Evolutionary conservation across 768 basidiomycete genomes (phyloP).

Genomic region (Chalciporus pseudorubinellus): DNA sequence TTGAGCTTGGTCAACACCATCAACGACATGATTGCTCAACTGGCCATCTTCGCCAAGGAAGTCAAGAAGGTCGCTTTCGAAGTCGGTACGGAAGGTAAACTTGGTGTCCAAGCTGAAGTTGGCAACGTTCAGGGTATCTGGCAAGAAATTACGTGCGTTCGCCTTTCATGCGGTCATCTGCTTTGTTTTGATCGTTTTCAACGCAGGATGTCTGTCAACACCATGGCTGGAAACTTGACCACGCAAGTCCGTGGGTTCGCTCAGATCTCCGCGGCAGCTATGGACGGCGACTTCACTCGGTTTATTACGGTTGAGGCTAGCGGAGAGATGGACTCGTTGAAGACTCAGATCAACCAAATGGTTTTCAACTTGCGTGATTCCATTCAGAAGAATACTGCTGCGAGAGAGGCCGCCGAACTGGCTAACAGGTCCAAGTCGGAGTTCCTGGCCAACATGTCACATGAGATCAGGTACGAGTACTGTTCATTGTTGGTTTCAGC

Average conservation of each 20-base stretch:
- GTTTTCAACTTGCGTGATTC: conserved; percentile 94
- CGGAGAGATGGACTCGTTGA: conserved; percentile 99
- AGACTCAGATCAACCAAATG: conserved; percentile 99
- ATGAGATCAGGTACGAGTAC: conserved; percentile 75
- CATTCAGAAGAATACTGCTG: conserved; percentile 98
- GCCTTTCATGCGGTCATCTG: neutral
- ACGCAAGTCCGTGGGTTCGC: conserved; percentile 99
- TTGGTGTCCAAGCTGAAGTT: conserved; percentile 96
- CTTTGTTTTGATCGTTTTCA: neutral
- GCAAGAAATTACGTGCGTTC: conserved; percentile 93
- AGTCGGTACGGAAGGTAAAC: conserved; percentile 97
- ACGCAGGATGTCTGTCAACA: conserved; percentile 87
- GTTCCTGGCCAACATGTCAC: conserved; percentile 98
- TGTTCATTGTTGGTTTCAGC: neutral
- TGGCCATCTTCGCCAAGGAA: conserved; percentile 69
- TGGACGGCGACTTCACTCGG: conserved; percentile 97
- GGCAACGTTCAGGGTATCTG: conserved; percentile 97
- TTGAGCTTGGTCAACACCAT: conserved; percentile 95
- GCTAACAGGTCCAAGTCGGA: conserved; percentile 98
- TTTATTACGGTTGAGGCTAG: conserved; percentile 99
- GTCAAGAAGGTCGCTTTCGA: conserved; percentile 96
- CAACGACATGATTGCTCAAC: conserved; percentile 79
- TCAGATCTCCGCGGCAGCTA: conserved; percentile 97
- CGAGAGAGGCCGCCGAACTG: conserved; percentile 93
- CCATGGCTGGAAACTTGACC: conserved; percentile 96